These are phyloP conservation scores for Leccinum aurantiacum DNA, from an alignment of 768 basidiomycete species.

Conservation along the genomic window DNA sequence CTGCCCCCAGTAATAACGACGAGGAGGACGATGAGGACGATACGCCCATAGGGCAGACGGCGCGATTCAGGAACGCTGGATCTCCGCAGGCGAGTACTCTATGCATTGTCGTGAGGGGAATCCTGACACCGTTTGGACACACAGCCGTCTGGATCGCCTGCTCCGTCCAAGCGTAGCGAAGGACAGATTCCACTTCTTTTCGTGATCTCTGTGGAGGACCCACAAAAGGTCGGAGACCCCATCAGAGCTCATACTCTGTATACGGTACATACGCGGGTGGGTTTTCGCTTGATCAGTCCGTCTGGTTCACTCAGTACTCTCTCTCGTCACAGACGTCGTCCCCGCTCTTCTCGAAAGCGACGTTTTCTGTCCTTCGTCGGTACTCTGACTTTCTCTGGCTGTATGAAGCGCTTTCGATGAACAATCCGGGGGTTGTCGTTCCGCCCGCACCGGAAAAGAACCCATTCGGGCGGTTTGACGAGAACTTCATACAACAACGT, in stretches of 20 bases:
- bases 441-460: conserved; percentile 97
- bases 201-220: conserved; percentile 90
- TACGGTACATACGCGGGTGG: conserved; percentile 86
- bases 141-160: conserved; percentile 20
- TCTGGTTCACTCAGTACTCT: neutral
- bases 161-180: conserved; percentile 29
- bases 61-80: conserved; percentile 30
- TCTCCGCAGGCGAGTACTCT: conserved; percentile 24
- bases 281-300: conserved; percentile 19
- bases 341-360: conserved; percentile 74
- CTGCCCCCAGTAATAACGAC: no score
- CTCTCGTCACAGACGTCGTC: conserved; percentile 67
- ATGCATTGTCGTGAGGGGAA: neutral
- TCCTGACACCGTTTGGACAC: conserved; percentile 1
- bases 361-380: conserved; percentile 92
- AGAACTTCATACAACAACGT: conserved; percentile 86
- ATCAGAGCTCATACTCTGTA: conserved; percentile 95
- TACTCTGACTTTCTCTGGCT: conserved; percentile 99
- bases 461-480: conserved; percentile 88
- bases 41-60: conserved; percentile 57
- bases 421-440: conserved; percentile 96
- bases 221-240: conserved; percentile 95
- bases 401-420: conserved; percentile 80
- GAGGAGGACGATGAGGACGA: no score
- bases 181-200: conserved; percentile 69